These are phyloP conservation scores for Xylariaceae sp. DNA, from an alignment of 2,329 filamentous ascomycete species.

Conservation along the genomic window DNA sequence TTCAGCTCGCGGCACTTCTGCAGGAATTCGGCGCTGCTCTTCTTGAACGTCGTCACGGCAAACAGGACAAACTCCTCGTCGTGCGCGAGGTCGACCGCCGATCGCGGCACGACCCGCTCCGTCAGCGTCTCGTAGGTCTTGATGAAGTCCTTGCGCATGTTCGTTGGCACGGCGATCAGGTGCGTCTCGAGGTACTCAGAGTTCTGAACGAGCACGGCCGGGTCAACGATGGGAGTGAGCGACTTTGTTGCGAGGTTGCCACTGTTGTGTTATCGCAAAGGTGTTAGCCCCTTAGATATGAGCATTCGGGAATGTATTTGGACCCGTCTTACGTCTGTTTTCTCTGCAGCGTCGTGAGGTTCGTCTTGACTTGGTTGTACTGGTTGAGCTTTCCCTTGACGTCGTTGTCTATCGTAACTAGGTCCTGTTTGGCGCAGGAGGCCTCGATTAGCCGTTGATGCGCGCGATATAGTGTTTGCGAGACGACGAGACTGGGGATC, in stretches of 20 bases:
- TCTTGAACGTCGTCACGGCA: slow-evolving; percentile 90
- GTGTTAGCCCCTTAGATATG: slow-evolving; percentile 6
- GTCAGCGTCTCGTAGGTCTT: slow-evolving; percentile 82
- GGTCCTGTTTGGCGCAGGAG: slow-evolving; percentile 55
- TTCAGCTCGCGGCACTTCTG: slow-evolving; percentile 89
- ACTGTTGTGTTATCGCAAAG: slow-evolving; percentile 38
- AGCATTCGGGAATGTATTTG: slow-evolving; percentile 1
- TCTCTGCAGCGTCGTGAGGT: slow-evolving; percentile 72
- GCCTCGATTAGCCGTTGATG: slow-evolving; percentile 13
- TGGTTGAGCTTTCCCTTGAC: slow-evolving; percentile 91
- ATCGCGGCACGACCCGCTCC: slow-evolving; percentile 91
- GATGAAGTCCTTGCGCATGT: slow-evolving; percentile 79
- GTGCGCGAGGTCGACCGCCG: slow-evolving; percentile 69
- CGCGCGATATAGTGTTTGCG: background rate
- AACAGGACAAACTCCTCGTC: slow-evolving; percentile 90
- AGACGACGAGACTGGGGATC: background rate
- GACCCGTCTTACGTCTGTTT: slow-evolving; percentile 69
- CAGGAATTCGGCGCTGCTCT: slow-evolving; percentile 78
- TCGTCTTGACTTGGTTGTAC: slow-evolving; percentile 87
- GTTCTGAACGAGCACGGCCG: slow-evolving; percentile 72
- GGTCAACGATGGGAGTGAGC: slow-evolving; percentile 81
- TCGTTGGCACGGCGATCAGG: slow-evolving; percentile 79
- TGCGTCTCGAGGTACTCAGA: slow-evolving; percentile 97
- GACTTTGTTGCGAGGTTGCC: slow-evolving; percentile 94
- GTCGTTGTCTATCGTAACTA: slow-evolving; percentile 88